Evolutionary conservation across 1,139 yeast species (phyloP).

Genomic region (Nematodospora anomalae): DNA sequence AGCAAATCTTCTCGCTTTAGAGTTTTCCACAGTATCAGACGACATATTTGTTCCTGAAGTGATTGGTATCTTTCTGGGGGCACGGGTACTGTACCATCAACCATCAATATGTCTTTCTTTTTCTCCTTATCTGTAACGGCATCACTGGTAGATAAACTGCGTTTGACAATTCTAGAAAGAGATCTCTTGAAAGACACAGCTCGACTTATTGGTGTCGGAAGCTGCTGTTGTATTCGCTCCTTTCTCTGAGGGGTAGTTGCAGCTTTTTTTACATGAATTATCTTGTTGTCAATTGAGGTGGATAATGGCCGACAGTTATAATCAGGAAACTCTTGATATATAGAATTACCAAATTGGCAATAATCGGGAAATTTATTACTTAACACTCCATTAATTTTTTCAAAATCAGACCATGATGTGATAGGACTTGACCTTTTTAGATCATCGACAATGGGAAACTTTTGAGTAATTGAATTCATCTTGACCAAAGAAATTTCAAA

Average conservation of each 20-base stretch:
- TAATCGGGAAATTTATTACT: constrained; percentile 13
- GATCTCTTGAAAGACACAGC: constrained; percentile 10
- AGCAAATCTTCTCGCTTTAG: constrained; percentile 3
- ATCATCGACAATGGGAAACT: constrained; percentile 14
- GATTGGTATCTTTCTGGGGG: constrained; percentile 12
- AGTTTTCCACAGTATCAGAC: constrained; percentile 7
- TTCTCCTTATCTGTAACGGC: constrained; percentile 4
- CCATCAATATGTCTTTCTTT: neutral
- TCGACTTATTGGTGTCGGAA: constrained; percentile 3
- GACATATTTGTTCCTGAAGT: constrained; percentile 5
- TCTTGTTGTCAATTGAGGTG: constrained; percentile 7
- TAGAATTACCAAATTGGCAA: constrained; percentile 2
- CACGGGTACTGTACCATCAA: neutral
- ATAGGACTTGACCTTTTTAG: constrained; percentile 8
- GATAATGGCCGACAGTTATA: constrained; percentile 13
- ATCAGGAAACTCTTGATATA: constrained; percentile 9
- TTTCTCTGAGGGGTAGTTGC: constrained; percentile 4
- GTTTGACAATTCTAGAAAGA: constrained; percentile 12
- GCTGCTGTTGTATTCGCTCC: neutral
- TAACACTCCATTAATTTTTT: constrained; percentile 11
- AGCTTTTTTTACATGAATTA: constrained; percentile 5
- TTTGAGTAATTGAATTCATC: constrained; percentile 12
- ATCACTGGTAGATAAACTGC: constrained; percentile 11
- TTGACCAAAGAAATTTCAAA: constrained; percentile 15
- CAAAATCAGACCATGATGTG: constrained; percentile 12